phyloP scores from a whole-genome alignment of 305 asterid species.

The Fraxinus xanthoxyloides region DNA sequence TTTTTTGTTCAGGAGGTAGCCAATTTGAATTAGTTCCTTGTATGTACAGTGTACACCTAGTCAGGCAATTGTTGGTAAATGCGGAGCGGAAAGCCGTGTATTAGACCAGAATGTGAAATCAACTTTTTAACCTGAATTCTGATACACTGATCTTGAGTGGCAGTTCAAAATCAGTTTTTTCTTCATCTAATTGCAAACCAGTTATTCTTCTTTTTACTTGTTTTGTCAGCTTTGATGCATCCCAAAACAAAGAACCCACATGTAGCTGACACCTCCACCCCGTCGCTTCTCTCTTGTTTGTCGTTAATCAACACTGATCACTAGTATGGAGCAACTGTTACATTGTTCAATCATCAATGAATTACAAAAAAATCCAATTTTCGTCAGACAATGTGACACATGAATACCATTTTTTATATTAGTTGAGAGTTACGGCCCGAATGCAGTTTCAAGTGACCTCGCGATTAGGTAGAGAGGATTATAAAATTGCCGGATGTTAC shows the following conservation, averaged over 20 bases:
- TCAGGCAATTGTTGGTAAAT: not conserved
- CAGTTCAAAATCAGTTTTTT: not conserved
- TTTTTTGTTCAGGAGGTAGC: not conserved
- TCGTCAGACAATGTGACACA: not conserved
- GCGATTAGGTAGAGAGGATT: not conserved
- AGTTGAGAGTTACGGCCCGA: not conserved
- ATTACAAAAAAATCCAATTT: not conserved
- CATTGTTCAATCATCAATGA: not conserved
- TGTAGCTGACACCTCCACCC: not conserved
- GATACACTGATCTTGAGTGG: not conserved
- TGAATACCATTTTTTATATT: not conserved
- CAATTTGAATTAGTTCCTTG: not conserved
- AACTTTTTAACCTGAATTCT: not conserved
- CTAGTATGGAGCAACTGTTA: not conserved
- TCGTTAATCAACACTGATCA: not conserved
- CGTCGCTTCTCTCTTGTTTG: not conserved
- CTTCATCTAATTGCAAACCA: not conserved
- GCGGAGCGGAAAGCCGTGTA: not conserved
- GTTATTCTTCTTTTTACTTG: not conserved
- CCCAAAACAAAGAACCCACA: not conserved
- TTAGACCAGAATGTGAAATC: not conserved
- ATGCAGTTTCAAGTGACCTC: not conserved
- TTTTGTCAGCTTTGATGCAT: not conserved
- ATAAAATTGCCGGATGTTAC: not conserved
- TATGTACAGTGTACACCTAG: constrained; percentile 19